A percentile compares a stretch with the other conserved stretches of the same genome.
These are phyloP conservation scores for Rhypophila decipiens DNA, from an alignment of 495 filamentous ascomycete species.

Conservation along the genomic window DNA sequence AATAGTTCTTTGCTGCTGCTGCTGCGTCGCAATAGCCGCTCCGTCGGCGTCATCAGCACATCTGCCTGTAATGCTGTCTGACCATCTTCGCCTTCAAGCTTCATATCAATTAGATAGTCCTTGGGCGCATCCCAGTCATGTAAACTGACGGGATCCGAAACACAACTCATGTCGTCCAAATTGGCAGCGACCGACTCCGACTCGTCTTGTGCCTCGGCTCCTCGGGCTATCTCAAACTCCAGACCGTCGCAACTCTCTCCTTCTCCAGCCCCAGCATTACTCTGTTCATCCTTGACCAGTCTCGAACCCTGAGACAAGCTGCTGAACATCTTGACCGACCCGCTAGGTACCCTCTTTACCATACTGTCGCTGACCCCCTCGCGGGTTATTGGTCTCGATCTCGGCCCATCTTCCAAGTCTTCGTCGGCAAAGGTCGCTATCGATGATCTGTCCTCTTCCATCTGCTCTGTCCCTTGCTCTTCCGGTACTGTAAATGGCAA, in stretches of 20 bases:
- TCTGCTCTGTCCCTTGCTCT: conserved; percentile 21
- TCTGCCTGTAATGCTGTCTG: not conserved
- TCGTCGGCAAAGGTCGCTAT: conserved; percentile 57
- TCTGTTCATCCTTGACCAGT: conserved; percentile 8
- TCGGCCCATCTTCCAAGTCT: conserved; percentile 24
- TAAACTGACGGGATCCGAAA: conserved; percentile 21
- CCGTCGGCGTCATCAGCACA: not conserved
- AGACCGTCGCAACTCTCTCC: conserved; percentile 39
- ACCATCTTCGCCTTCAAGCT: not conserved
- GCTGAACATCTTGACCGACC: conserved; percentile 37
- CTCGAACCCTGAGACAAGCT: conserved; percentile 39
- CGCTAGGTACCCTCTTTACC: conserved; percentile 41
- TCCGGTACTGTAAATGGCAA: conserved; percentile 55
- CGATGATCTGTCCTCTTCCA: conserved; percentile 52
- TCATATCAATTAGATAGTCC: conserved; percentile 16
- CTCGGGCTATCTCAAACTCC: conserved; percentile 30
- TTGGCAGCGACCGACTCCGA: conserved; percentile 47
- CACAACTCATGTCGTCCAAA: conserved; percentile 43
- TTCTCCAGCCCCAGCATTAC: conserved; percentile 7
- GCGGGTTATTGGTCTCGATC: conserved; percentile 6
- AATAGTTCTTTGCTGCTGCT: too few species aligned
- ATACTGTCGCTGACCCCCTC: conserved; percentile 20
- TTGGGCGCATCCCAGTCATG: conserved; percentile 1
- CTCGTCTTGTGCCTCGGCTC: too few species aligned
- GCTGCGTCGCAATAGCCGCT: too few species aligned